A percentile compares a stretch with the other conserved stretches of the same genome.
Evolutionary conservation across 129 eudicot species (phyloP).

Genomic region (Glebionis coronaria): DNA sequence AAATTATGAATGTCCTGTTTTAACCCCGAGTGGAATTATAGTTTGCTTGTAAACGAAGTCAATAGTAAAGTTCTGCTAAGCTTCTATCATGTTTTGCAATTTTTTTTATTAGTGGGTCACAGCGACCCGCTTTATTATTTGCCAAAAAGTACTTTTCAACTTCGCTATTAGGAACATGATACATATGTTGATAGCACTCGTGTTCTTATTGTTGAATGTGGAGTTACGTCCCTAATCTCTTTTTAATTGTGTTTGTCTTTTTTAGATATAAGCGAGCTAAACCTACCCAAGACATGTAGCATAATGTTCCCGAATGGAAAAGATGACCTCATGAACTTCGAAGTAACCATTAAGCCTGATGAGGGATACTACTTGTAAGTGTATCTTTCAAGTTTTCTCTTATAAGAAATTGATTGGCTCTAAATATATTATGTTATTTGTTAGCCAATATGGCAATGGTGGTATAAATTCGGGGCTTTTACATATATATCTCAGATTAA

Average conservation of each 20-base stretch:
- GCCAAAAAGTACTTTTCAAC: no score
- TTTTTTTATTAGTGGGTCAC: no score
- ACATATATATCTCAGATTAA: no score
- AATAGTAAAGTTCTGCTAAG: no score
- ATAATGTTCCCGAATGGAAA: slow-evolving; percentile 75
- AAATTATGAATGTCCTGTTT: no score
- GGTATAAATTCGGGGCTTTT: no score
- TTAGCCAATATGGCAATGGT: no score
- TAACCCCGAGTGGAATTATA: no score
- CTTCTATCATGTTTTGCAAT: no score
- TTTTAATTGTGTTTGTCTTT: slow-evolving; percentile 7
- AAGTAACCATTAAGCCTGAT: slow-evolving; percentile 84
- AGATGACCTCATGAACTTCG: slow-evolving; percentile 92
- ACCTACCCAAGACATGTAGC: slow-evolving; percentile 72
- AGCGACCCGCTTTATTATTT: no score
- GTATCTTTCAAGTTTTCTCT: neutral
- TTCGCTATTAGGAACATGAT: no score
- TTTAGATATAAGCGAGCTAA: slow-evolving; percentile 77
- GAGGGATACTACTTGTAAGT: slow-evolving; percentile 83
- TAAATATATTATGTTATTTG: neutral
- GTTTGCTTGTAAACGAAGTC: no score
- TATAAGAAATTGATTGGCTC: neutral
- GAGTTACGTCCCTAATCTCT: neutral
- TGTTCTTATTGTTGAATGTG: neutral
- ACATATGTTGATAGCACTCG: neutral